phyloP scores from a whole-genome alignment of 208 protist species.

The Trypanosoma melophagium region DNA sequence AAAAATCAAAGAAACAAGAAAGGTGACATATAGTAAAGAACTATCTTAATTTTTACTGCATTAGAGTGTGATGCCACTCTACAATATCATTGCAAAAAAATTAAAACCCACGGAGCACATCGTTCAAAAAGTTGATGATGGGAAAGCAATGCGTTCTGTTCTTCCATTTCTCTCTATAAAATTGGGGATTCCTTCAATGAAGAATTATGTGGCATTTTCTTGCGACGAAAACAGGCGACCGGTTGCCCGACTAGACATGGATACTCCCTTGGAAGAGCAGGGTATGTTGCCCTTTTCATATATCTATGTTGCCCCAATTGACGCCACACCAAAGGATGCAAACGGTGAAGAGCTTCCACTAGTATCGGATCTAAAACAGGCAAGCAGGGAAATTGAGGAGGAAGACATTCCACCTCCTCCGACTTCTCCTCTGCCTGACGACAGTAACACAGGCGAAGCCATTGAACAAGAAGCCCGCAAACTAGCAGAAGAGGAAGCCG shows the following conservation, averaged over 20 bases:
- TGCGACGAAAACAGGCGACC: slow-evolving; percentile 21
- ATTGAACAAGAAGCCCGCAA: neutral
- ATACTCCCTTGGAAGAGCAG: slow-evolving; percentile 30
- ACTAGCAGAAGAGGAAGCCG: neutral
- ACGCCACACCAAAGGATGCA: slow-evolving; percentile 17
- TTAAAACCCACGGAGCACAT: slow-evolving; percentile 10
- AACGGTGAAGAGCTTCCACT: slow-evolving; percentile 17
- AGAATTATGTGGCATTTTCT: slow-evolving; percentile 17
- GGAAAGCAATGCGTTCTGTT: slow-evolving; percentile 2
- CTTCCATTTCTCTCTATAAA: slow-evolving; percentile 19
- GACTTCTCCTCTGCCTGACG: slow-evolving; percentile 13
- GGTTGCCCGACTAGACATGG: slow-evolving; percentile 24
- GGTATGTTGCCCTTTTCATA: slow-evolving; percentile 11
- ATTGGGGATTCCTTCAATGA: slow-evolving; percentile 20
- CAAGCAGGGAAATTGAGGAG: neutral
- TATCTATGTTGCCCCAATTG: slow-evolving; percentile 27
- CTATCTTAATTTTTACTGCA: neutral
- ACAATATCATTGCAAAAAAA: slow-evolving; percentile 23
- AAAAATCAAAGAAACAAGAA: neutral
- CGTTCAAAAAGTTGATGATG: slow-evolving; percentile 23
- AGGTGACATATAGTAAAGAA: slow-evolving; percentile 7
- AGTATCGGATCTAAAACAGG: slow-evolving; percentile 8
- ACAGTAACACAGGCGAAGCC: neutral
- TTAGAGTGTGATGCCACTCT: slow-evolving; percentile 15
- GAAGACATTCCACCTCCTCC: slow-evolving; percentile 23